Percentiles rank a stretch among this genome's conserved stretches.
Conservation (phyloP, 2,329 filamentous ascomycete species). For the Cucurbitaria berberidis region DNA sequence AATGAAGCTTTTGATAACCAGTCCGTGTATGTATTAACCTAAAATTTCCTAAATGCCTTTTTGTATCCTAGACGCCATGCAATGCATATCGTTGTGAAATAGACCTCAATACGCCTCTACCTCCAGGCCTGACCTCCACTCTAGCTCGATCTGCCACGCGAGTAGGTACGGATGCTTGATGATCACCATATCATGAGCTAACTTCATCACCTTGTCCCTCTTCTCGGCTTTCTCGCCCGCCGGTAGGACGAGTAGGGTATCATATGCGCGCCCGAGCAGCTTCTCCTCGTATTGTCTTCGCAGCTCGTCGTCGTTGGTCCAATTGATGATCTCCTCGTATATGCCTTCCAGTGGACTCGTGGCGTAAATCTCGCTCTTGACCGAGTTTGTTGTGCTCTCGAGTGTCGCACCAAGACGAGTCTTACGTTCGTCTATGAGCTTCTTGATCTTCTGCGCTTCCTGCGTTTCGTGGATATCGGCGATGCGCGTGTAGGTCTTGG, state of each 20-base stretch:
- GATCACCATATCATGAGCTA: slow-evolving; percentile 92
- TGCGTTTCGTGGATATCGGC: slow-evolving; percentile 83
- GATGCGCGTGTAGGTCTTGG: slow-evolving; percentile 79
- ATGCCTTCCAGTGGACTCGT: slow-evolving; percentile 79
- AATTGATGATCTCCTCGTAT: slow-evolving; percentile 85
- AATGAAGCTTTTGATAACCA: background rate
- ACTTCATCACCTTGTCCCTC: slow-evolving; percentile 72
- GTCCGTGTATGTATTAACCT: background rate
- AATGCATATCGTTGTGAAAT: background rate
- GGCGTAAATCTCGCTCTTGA: slow-evolving; percentile 81
- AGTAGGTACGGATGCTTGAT: slow-evolving; percentile 89
- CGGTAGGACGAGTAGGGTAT: slow-evolving; percentile 73
- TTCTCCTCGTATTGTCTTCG: slow-evolving; percentile 90
- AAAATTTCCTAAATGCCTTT: background rate
- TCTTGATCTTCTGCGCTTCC: slow-evolving; percentile 89
- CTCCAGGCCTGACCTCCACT: slow-evolving; percentile 72
- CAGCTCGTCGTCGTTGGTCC: slow-evolving; percentile 84
- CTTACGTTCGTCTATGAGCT: slow-evolving; percentile 84
- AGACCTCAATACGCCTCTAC: slow-evolving; percentile 33
- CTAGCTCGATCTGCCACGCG: slow-evolving; percentile 88
- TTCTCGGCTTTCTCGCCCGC: slow-evolving; percentile 72
- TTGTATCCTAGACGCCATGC: slow-evolving; percentile 5
- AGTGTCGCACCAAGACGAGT: slow-evolving; percentile 86
- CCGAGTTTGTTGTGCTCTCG: slow-evolving; percentile 81
- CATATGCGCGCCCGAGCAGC: slow-evolving; percentile 79